Evolutionary conservation across 2,329 filamentous ascomycete genomes (phyloP), one percentile per base, ranked within the genome.

Genomic region (Botrytis pseudocinerea): DNA sequence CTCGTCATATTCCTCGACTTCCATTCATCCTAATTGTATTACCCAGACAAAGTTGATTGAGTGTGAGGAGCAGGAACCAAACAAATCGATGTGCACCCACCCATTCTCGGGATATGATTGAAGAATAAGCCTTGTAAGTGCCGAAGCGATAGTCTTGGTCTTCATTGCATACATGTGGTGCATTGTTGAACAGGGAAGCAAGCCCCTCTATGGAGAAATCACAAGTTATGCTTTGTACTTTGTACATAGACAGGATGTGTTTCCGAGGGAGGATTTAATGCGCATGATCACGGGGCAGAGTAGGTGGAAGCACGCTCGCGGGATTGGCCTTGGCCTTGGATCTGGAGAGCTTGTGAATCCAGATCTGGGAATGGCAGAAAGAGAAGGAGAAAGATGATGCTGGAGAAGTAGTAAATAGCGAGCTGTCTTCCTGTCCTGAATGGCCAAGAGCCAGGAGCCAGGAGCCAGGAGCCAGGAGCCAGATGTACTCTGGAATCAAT

Each of bases 71-170:
- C 48, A 38, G 42, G 38, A 54, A 35, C 68, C 46, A 66, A 66
- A 28, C 46, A 40, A n/a, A 38, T 35, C n/a, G 40, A 48, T 73
- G 75, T 62, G 74, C 74, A 73, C 75, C 71, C 73, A 74, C 20
- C 46, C 60, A 35, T 44, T 46, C 32, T 66, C 75, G 74, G 75
- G 74, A 74, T 28, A 72, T 59, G n/a, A n/a, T 46, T 57, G 59
- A 60, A 68, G 61, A 72, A 75, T 72, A 62, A 70, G 74, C 73
- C 73, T 71, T 75, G 69, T 68, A 75, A 75, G 75, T 75, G 75
- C 73, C 75, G 75, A 70, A 70, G 69, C 68, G 68, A 70, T 70
- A 35, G n/a, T n/a, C 28, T 70, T 51, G 14, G 14, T n/a, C 35
- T 35, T 16, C 4, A 32, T 32, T 65, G 42, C 60, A 62, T n/a